Conservation (phyloP, 2,329 filamentous ascomycete genomes). For the Epichloe amarillans region DNA sequence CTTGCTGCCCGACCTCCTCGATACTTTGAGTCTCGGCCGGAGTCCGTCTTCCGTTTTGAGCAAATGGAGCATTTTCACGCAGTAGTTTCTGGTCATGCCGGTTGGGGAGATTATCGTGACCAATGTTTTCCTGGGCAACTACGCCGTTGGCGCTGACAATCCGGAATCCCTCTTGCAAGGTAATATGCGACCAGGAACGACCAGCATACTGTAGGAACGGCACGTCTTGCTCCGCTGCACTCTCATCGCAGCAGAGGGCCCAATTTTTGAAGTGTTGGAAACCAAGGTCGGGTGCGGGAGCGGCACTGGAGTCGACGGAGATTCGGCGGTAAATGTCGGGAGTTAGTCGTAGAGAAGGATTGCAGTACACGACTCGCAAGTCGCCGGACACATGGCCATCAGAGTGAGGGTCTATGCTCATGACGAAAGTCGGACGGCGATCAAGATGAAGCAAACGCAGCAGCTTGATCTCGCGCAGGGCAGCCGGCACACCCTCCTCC, state of each 20-base stretch:
- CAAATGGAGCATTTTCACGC: not conserved
- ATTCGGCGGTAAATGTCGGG: slow-evolving; percentile 2
- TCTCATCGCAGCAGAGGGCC: not conserved
- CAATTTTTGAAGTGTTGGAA: slow-evolving; percentile 4
- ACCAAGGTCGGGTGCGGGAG: not conserved
- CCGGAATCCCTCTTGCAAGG: not conserved
- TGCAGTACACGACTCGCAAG: slow-evolving; percentile 21
- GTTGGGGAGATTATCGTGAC: not conserved
- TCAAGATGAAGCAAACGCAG: slow-evolving; percentile 28
- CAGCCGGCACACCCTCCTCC: not conserved
- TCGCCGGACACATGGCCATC: slow-evolving; percentile 3
- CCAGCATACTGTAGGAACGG: slow-evolving; percentile 5
- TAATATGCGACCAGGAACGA: slow-evolving; percentile 4
- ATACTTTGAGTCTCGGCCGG: slow-evolving; percentile 1
- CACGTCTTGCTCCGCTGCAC: not conserved
- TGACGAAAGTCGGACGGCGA: slow-evolving; percentile 28
- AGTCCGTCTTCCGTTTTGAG: not conserved
- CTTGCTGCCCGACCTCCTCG: slow-evolving; percentile 8
- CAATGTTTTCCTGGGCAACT: slow-evolving; percentile 9
- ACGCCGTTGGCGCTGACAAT: slow-evolving; percentile 10
- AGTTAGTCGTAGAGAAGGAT: slow-evolving; percentile 12
- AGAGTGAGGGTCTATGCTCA: slow-evolving; percentile 10
- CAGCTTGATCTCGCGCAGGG: slow-evolving; percentile 18
- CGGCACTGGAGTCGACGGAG: not conserved
- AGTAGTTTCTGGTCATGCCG: not conserved